Percentiles rank a stretch among this genome's conserved stretches.
Evolutionary conservation across 495 filamentous ascomycete genomes (phyloP).

Genomic region (Hyaloscypha bicolor): DNA sequence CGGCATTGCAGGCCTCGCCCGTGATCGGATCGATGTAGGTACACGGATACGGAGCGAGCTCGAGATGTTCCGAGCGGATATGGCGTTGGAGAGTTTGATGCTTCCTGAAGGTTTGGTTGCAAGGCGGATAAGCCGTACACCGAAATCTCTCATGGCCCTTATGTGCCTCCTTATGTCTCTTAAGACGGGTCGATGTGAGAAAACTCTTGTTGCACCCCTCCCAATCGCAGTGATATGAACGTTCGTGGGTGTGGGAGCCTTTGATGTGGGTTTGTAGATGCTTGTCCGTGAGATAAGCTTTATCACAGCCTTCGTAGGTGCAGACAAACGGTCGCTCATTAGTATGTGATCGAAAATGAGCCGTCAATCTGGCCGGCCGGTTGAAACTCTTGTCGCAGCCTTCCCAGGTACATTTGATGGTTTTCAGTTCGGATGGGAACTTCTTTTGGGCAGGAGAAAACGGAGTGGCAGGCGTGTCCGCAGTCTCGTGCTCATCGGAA

Average conservation of each 20-base stretch:
- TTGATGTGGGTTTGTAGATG: constrained; percentile 85
- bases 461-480: constrained; percentile 52
- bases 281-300: constrained; percentile 77
- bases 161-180: constrained; percentile 67
- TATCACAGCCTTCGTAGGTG: constrained; percentile 67
- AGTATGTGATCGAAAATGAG: constrained; percentile 78
- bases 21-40: constrained; percentile 55
- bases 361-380: constrained; percentile 75
- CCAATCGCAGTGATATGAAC: constrained; percentile 69
- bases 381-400: constrained; percentile 85
- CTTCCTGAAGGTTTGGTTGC: constrained; percentile 82
- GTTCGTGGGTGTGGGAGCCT: constrained; percentile 72
- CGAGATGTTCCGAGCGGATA: constrained; percentile 70
- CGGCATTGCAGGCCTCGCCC: constrained; percentile 61
- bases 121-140: constrained; percentile 75
- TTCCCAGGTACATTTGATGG: constrained; percentile 66
- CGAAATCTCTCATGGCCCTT: constrained; percentile 67
- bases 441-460: constrained; percentile 57
- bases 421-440: constrained; percentile 73
- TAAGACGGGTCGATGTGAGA: constrained; percentile 70
- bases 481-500: constrained; percentile 44
- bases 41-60: constrained; percentile 69
- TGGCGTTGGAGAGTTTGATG: constrained; percentile 85
- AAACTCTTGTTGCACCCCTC: constrained; percentile 80
- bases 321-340: constrained; percentile 78